Percentiles rank a stretch among this genome's conserved stretches.
Evolutionary conservation across 768 basidiomycete species (phyloP).

Genomic region (Amanita brunnescens): DNA sequence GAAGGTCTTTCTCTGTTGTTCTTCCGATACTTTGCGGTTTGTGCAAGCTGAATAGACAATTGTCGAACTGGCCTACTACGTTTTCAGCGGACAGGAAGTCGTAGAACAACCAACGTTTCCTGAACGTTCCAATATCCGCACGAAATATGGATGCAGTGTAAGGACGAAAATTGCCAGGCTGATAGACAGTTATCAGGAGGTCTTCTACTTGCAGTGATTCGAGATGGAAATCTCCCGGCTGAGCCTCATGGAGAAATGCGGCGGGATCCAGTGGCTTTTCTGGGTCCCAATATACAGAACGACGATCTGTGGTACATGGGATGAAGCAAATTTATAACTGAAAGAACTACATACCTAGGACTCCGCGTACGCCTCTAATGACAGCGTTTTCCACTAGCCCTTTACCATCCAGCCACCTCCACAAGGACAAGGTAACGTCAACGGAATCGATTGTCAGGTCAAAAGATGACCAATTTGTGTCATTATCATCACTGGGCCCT

Average conservation of each 20-base stretch:
- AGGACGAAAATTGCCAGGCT: conserved; percentile 87
- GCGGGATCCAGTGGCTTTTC: conserved; percentile 76
- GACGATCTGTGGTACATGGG: conserved; percentile 55
- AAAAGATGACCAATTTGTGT: conserved; percentile 80
- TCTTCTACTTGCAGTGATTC: conserved; percentile 88
- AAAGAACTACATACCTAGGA: conserved; percentile 55
- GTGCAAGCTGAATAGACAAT: conserved; percentile 93
- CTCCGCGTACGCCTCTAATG: conserved; percentile 89
- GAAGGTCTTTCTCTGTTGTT: conserved; percentile 77
- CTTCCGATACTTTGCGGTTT: conserved; percentile 93
- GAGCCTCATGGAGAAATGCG: conserved; percentile 63
- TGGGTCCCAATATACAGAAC: conserved; percentile 80
- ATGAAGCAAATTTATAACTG: not conserved
- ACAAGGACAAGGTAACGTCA: conserved; percentile 87
- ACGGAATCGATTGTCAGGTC: conserved; percentile 92
- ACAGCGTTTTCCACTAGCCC: conserved; percentile 88
- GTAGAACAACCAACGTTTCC: conserved; percentile 94
- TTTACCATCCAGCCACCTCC: conserved; percentile 92
- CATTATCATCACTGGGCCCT: conserved; percentile 33
- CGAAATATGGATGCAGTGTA: conserved; percentile 90
- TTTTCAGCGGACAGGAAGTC: conserved; percentile 92
- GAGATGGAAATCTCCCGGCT: conserved; percentile 85
- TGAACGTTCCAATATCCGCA: conserved; percentile 73
- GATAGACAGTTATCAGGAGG: conserved; percentile 88
- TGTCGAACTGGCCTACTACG: conserved; percentile 96